Evolutionary conservation across 495 filamentous ascomycete species (phyloP).

Genomic region (Penicillium goetzii): DNA sequence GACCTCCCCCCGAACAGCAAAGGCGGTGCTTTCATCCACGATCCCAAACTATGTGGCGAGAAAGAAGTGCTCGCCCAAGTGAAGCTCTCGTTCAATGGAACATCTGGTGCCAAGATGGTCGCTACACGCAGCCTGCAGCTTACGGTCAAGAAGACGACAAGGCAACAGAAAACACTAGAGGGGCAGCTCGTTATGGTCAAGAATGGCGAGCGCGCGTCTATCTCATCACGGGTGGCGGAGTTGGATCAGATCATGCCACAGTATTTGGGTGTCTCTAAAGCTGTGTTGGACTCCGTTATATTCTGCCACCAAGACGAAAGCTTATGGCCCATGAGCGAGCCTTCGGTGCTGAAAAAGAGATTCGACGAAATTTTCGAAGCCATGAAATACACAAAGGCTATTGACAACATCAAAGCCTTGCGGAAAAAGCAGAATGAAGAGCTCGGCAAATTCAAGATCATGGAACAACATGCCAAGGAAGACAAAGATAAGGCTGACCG

Average conservation of each 20-base stretch:
- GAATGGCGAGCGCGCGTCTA: conserved; percentile 75
- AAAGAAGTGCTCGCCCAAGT: conserved; percentile 91
- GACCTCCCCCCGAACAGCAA: conserved; percentile 92
- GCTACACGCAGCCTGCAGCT: conserved; percentile 81
- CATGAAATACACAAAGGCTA: conserved; percentile 93
- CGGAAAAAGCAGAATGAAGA: conserved; percentile 82
- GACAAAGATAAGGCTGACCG: conserved; percentile 85
- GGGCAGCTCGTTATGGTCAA: conserved; percentile 71
- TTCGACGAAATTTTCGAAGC: conserved; percentile 99
- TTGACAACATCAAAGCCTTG: conserved; percentile 86
- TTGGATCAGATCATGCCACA: conserved; percentile 82
- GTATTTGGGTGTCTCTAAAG: conserved; percentile 86
- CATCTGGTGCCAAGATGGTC: conserved; percentile 75
- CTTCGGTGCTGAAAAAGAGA: conserved; percentile 78
- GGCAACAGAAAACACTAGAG: conserved; percentile 79
- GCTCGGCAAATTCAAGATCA: conserved; percentile 67
- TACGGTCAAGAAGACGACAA: conserved; percentile 77
- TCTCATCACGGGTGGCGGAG: conserved; percentile 78
- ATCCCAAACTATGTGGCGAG: conserved; percentile 88
- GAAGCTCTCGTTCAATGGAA: conserved; percentile 81
- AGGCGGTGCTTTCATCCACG: conserved; percentile 94
- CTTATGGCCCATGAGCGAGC: conserved; percentile 96
- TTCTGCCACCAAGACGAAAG: conserved; percentile 99
- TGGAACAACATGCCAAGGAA: conserved; percentile 75
- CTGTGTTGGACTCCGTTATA: conserved; percentile 90